Conservation (phyloP, 139 green algal genomes). For the Volvox africanus region DNA sequence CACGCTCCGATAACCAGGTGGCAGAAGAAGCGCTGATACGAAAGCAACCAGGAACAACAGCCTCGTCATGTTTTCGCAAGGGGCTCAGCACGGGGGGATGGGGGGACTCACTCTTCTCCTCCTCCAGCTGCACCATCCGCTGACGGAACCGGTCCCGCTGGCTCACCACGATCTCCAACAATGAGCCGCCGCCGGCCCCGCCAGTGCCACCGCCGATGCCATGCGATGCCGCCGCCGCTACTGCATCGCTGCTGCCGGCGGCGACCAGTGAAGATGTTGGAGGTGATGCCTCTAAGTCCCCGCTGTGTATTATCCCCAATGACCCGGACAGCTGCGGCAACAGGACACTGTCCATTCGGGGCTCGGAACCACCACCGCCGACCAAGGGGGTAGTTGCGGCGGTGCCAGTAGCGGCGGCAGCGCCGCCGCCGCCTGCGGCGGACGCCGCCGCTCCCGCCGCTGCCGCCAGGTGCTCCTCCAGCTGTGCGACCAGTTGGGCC, state of each 20-base stretch:
- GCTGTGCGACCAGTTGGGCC: constrained; percentile 38
- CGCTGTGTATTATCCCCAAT: background rate
- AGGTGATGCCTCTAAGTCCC: background rate
- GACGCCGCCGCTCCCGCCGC: background rate
- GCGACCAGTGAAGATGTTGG: background rate
- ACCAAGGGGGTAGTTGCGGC: background rate
- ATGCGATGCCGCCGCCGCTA: background rate
- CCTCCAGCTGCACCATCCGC: constrained; percentile 54
- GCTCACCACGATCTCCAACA: constrained; percentile 66
- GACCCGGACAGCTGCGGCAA: constrained; percentile 19
- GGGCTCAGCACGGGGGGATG: too few species aligned
- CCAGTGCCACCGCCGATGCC: background rate
- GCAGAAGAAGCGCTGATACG: too few species aligned
- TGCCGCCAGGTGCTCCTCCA: constrained; percentile 55
- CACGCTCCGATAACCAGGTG: too few species aligned
- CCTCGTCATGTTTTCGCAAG: too few species aligned
- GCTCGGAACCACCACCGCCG: background rate
- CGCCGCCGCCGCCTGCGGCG: background rate
- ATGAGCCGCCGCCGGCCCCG: background rate
- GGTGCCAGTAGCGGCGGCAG: background rate
- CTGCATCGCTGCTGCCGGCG: background rate
- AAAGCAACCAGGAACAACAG: too few species aligned
- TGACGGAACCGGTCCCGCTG: constrained; percentile 69
- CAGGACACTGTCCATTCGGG: background rate
- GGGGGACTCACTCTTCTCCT: constrained; percentile 56